phyloP scores from a whole-genome alignment of 2,329 filamentous ascomycete genomes.

The Fusarium lateritium region DNA sequence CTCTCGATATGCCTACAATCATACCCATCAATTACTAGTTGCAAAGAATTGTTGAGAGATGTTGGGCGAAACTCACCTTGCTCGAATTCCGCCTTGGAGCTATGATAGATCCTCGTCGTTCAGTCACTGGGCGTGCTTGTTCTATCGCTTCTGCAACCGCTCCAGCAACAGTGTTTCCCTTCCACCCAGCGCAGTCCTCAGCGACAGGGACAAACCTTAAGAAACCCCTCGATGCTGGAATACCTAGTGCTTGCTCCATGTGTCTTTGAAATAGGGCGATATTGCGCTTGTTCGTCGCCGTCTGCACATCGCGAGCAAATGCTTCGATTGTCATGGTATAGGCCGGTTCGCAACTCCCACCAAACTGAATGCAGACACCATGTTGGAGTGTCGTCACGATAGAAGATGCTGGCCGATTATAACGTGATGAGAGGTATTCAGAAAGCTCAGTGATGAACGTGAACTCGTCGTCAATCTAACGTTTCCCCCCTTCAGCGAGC shows the following conservation, averaged over 20 bases:
- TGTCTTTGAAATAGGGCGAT: conserved; percentile 82
- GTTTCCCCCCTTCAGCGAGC: conserved; percentile 5
- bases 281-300: conserved; percentile 85
- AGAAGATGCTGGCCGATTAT: conserved; percentile 79
- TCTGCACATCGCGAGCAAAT: conserved; percentile 76
- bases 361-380: conserved; percentile 80
- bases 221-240: conserved; percentile 76
- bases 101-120: conserved; percentile 22
- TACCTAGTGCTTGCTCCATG: conserved; percentile 78
- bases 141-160: conserved; percentile 63
- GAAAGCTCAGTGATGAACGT: conserved; percentile 82
- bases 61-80: conserved; percentile 28
- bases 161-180: conserved; percentile 77
- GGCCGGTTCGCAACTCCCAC: conserved; percentile 81
- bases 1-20: conserved; percentile 27
- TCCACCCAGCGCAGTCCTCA: conserved; percentile 80
- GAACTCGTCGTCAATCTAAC: conserved; percentile 80
- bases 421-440: conserved; percentile 80
- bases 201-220: conserved; percentile 78
- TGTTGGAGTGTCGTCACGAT: conserved; percentile 85
- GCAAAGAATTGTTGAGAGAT: too few species aligned
- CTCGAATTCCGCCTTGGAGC: conserved; percentile 33
- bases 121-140: conserved; percentile 2
- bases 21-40: conserved; percentile 5
- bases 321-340: conserved; percentile 84